Base-by-base conservation (phyloP, 306 rosid genomes). In the Hippophae rhamnoides region DNA sequence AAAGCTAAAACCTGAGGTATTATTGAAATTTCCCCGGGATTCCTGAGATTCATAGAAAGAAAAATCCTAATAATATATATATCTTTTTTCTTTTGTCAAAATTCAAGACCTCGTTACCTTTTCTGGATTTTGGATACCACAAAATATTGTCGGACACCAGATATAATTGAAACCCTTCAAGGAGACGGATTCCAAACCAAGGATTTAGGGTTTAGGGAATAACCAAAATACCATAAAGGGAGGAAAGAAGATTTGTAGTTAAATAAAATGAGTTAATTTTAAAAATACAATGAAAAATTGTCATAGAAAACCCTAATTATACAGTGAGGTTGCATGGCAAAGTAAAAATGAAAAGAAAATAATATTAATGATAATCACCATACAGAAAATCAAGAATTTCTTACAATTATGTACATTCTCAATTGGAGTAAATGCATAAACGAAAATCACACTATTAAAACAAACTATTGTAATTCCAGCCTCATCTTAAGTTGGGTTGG, bases 371-470 rank as follows among this genome's bases (percentile, higher is more conserved):
- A 41, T 47, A 7, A 54, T 55, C 26, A 43, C 31, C 13, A 31
- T 43, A 65, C n/a, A 55, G 47, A 64, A 54, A 65, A 60, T 62
- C 57, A 63, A 59, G 67, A 74, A 43, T 67, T 81, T 76, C 75
- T 75, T 81, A 73, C 79, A 81, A 72, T 85, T 86, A 89, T 89
- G 84, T 83, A 89, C 95, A 89, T 68, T 72, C 63, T 72, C 63
- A 83, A 81, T 77, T 57, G 45, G 62, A 71, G 81, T 31, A 69
- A 82, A 72, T 69, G 69, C 73, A 42, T 45, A 70, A 72, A 74
- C 27, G 68, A 27, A 43, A 71, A 79, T 63, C 71, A 71, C 81
- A 53, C 62, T 57, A 69, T 67, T 53, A 57, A 73, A 76, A 73
- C 65, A 66, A 68, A 55, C 61, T 11, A 49, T 64, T 45, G 66